Conservation (phyloP, 352 stramenopile species). For the Phytophthora pluvialis region DNA sequence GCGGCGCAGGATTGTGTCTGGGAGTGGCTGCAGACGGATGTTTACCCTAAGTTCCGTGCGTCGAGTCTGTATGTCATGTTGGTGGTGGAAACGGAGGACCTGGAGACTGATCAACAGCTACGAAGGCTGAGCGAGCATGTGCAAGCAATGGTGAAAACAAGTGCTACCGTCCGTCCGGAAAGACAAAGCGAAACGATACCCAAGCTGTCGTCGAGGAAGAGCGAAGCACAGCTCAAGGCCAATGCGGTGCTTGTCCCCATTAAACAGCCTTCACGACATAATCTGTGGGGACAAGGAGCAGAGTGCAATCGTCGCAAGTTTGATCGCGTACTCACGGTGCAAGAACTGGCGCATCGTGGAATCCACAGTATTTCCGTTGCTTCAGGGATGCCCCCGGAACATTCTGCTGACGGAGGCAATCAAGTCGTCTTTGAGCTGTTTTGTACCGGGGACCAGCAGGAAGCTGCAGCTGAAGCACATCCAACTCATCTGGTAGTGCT, state of each 20-base stretch:
- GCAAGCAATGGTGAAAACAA: conserved; percentile 43
- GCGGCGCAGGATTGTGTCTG: conserved; percentile 73
- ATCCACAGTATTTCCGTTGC: conserved; percentile 36
- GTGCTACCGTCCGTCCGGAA: conserved; percentile 38
- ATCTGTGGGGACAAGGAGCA: conserved; percentile 19
- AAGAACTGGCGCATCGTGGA: conserved; percentile 17
- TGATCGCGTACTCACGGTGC: conserved; percentile 19
- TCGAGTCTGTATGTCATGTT: conserved; percentile 72
- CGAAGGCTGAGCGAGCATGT: conserved; percentile 72
- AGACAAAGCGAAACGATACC: conserved; percentile 20
- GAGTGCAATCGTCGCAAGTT: conserved; percentile 12
- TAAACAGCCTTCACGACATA: neutral
- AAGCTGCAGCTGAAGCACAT: conserved; percentile 17
- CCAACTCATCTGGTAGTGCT: conserved; percentile 35
- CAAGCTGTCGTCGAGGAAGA: conserved; percentile 18
- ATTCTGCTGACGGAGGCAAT: neutral
- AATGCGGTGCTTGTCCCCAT: conserved; percentile 37
- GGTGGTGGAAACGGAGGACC: conserved; percentile 73
- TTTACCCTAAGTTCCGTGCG: conserved; percentile 69
- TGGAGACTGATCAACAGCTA: conserved; percentile 69
- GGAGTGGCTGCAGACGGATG: conserved; percentile 66
- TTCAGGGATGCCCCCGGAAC: conserved; percentile 7
- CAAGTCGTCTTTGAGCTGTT: conserved; percentile 33
- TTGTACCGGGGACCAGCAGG: conserved; percentile 26
- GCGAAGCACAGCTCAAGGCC: conserved; percentile 31